Evolutionary conservation across 805 yeast species (phyloP).

Genomic region (Saturnispora sanitii): DNA sequence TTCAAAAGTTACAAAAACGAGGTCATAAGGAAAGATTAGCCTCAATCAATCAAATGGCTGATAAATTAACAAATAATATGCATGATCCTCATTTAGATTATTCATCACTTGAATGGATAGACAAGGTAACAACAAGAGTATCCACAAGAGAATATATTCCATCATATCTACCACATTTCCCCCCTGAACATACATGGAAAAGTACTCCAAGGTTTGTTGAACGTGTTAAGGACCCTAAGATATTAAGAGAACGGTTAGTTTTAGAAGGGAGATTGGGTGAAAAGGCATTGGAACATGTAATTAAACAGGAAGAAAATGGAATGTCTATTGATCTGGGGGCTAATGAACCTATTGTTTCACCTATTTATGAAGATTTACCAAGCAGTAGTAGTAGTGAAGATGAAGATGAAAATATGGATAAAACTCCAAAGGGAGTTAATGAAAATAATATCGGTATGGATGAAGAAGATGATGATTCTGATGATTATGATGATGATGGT

Average conservation of each 20-base stretch:
- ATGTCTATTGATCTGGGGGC: constrained; percentile 15
- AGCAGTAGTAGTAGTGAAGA: constrained; percentile 11
- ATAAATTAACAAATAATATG: no score
- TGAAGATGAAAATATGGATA: constrained; percentile 1
- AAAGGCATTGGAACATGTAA: constrained; percentile 56
- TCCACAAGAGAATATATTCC: constrained; percentile 43
- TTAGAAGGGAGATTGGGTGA: constrained; percentile 79
- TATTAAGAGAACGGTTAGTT: constrained; percentile 60
- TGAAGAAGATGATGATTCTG: constrained; percentile 5
- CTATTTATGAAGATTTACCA: constrained; percentile 2
- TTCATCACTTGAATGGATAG: constrained; percentile 9
- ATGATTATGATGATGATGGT: constrained; percentile 1
- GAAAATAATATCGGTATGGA: not conserved
- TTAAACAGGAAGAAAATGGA: constrained; percentile 17
- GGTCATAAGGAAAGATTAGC: not conserved
- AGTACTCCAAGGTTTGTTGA: constrained; percentile 61
- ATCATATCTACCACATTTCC: constrained; percentile 73
- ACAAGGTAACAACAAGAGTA: constrained; percentile 10
- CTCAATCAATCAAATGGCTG: not conserved
- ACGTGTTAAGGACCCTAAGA: constrained; percentile 57
- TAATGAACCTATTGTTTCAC: not conserved
- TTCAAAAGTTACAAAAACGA: constrained; percentile 16
- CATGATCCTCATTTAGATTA: not conserved
- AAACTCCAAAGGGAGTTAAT: not conserved
- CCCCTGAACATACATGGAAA: constrained; percentile 89